Evolutionary conservation across 768 basidiomycete genomes (phyloP), one percentile per base, ranked within the genome.

Genomic region (Xerocomellus intermedius): DNA sequence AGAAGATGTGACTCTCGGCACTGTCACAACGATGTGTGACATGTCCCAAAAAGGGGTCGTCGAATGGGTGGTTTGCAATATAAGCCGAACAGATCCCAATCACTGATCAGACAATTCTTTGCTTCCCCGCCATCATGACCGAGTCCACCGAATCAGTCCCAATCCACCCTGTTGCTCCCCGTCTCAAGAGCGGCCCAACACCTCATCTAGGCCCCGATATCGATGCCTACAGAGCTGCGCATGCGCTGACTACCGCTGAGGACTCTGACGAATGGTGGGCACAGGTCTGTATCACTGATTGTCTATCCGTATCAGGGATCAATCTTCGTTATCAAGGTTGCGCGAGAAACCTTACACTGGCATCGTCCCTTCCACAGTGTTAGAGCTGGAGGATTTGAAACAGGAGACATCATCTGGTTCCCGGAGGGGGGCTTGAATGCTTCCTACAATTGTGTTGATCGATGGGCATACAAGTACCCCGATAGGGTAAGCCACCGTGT

Each of bases 391-490:
- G 77, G 80, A 8, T 98, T 98, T 65, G 79, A 82, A 65, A 82
- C 81, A 2, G 96, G 95, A 28, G 92, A 97, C 69, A 85, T 96
- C 55, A 81, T 82, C 58, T 98, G 96, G 96, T 98, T 98, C 82
- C 93, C 93, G 5, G 95, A 99, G 65, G 96, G 96, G 30, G 87
- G 79, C 5, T 74, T 96, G 62, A 97, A 95, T 66, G 96, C 88
- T 2, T 85, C 93, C 9, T 98, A 98, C 80, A 99, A 99, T 74
- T 96, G 94, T 65, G 92, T 99, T 47, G 97, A 99, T 71, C 84
- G 96, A 53, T 95, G 93, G 87, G 96, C 92, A 16, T 94, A 88
- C 77, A 83, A 85, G 68, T 76, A 94, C 65, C 97, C 96, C 0
- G 75, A 97, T 70, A 87, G 84, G 75, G 89, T 85, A 54, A 44